phyloP scores from a whole-genome alignment of 2,329 filamentous ascomycete genomes.

The Trichoderma koningiopsis region DNA sequence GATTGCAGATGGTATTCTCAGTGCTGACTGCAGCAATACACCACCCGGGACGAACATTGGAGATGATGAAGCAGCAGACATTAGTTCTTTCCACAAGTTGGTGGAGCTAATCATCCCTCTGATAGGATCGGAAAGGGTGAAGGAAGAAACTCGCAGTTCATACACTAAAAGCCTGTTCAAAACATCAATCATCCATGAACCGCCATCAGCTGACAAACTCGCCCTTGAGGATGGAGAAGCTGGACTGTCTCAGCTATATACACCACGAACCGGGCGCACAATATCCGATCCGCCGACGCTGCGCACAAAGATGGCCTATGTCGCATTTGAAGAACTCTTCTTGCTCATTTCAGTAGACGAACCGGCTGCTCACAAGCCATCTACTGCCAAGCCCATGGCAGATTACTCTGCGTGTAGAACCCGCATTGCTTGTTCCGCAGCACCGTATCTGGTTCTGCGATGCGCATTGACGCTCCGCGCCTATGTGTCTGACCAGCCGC shows the following conservation, averaged over 20 bases:
- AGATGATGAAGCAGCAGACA: constrained; percentile 80
- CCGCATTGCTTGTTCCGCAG: constrained; percentile 71
- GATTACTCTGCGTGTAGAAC: constrained; percentile 44
- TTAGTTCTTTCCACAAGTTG: constrained; percentile 69
- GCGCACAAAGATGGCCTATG: constrained; percentile 74
- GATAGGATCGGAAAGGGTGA: constrained; percentile 66
- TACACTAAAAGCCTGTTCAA: constrained; percentile 79
- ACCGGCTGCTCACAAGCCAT: constrained; percentile 43
- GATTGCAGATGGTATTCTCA: constrained; percentile 69
- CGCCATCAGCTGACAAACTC: constrained; percentile 55
- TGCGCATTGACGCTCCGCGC: constrained; percentile 77
- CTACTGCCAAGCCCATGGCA: constrained; percentile 35
- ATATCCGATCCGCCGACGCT: constrained; percentile 64
- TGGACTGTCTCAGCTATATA: constrained; percentile 62
- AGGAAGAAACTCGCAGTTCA: constrained; percentile 65
- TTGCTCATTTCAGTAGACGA: constrained; percentile 57
- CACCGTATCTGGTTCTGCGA: constrained; percentile 80
- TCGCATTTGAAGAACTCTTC: constrained; percentile 79
- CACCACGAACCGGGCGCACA: constrained; percentile 70
- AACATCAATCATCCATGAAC: constrained; percentile 77
- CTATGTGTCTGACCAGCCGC: constrained; percentile 88
- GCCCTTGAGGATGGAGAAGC: constrained; percentile 53
- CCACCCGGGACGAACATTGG: constrained; percentile 52
- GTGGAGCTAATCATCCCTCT: constrained; percentile 72
- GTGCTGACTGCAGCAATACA: constrained; percentile 59